Conservation (phyloP, 2,329 filamentous ascomycete species). For the Clarireedia homoeocarpa region DNA sequence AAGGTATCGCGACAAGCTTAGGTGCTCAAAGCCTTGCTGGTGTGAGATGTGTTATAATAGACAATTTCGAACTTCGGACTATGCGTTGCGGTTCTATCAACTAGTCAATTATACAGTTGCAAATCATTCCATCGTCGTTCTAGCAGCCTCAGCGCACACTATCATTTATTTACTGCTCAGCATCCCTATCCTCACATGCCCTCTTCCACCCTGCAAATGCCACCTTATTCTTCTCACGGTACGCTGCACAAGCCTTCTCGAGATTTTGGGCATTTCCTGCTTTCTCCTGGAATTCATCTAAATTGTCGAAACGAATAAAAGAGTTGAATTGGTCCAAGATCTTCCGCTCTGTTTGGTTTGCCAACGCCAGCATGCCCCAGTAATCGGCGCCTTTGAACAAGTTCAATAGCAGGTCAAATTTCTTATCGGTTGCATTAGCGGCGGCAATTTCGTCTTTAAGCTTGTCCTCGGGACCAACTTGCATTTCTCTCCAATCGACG, state of each 20-base stretch:
- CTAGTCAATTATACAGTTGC: too few relatives aligned
- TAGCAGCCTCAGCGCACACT: too few relatives aligned
- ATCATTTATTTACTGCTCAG: too few relatives aligned
- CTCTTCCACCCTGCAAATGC: not conserved
- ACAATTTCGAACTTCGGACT: too few relatives aligned
- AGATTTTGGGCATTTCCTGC: constrained; percentile 10
- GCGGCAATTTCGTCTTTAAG: constrained; percentile 7
- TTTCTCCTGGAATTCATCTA: constrained; percentile 5
- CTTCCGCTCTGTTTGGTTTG: constrained; percentile 17
- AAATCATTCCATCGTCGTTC: too few relatives aligned
- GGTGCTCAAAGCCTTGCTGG: too few relatives aligned
- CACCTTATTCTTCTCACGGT: constrained; percentile 11
- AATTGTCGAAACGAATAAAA: constrained; percentile 21
- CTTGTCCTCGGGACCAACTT: not conserved
- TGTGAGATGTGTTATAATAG: too few relatives aligned
- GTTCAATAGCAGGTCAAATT: constrained; percentile 20
- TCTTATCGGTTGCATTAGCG: constrained; percentile 9
- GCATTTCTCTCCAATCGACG: constrained; percentile 2
- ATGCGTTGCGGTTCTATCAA: too few relatives aligned
- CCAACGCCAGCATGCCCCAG: constrained; percentile 16
- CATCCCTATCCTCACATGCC: not conserved
- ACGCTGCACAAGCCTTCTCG: constrained; percentile 11
- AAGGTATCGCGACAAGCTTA: too few relatives aligned
- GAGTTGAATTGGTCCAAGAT: constrained; percentile 13
- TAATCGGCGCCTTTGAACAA: constrained; percentile 21